Conservation (phyloP, 1,284 basidiomycete species). For the Rhodotorula sp. region DNA sequence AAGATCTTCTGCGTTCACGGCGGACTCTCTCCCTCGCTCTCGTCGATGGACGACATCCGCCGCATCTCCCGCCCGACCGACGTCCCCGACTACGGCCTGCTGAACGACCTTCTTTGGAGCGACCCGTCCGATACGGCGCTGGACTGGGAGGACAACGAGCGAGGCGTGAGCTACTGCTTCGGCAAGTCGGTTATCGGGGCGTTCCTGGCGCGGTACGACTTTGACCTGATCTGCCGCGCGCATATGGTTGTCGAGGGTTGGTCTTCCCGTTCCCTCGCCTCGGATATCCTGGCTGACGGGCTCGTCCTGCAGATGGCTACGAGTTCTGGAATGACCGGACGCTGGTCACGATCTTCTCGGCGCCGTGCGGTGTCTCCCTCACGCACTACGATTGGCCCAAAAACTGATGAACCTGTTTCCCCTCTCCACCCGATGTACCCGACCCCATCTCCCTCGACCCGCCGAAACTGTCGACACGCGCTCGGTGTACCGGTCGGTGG, state of each 20-base stretch:
- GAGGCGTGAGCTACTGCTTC: conserved; percentile 99
- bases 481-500: too few relatives aligned
- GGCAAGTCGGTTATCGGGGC: conserved; percentile 97
- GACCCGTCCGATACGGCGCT: conserved; percentile 96
- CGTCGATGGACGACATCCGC: conserved; percentile 98
- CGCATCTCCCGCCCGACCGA: conserved; percentile 97
- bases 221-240: conserved; percentile 98
- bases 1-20: conserved; percentile 99
- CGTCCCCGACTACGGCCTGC: conserved; percentile 96
- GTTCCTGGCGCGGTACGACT: conserved; percentile 69
- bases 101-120: conserved; percentile 97
- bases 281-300: not conserved
- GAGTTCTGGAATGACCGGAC: conserved; percentile 99
- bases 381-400: too few relatives aligned
- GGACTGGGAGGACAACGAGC: conserved; percentile 99
- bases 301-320: conserved; percentile 61
- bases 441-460: not conserved
- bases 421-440: too few relatives aligned
- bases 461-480: not conserved
- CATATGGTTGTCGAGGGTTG: conserved; percentile 95
- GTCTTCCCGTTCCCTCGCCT: not conserved
- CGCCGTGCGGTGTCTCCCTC: conserved; percentile 58
- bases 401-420: too few relatives aligned
- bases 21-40: conserved; percentile 93
- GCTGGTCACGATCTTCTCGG: conserved; percentile 96